Evolutionary conservation across 192 early-diverging fungal genomes (phyloP), one percentile per base, ranked within the genome.

Genomic region (Umbelopsis ramanniana): DNA sequence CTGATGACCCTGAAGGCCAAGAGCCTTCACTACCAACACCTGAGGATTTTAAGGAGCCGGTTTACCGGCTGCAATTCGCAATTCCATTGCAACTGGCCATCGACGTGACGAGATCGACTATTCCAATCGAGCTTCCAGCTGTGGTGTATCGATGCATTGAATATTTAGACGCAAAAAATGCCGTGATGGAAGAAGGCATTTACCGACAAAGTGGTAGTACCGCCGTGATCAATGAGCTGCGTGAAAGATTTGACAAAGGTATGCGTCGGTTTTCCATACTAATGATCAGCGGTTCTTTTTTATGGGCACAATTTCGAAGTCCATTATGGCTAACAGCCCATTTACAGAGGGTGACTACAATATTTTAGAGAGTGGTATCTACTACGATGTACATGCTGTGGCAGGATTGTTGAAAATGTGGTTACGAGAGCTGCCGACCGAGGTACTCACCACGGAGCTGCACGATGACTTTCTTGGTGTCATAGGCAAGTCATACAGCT

Each of bases 111-210:
- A 79, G 86, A n/a, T 82, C 96, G 24, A 88, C 86, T 19, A 93
- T 94, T 50, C 85, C 87, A 9, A 91, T 91, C 74, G 89, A 92
- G 40, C 84, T 98, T 23, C 97, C 97, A 10, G 90, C 95, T 0
- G 88, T 99, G 23, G 92, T 98, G 5, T 98, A 95, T 81, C 83
- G 97, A 21, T 98, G 96, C 72, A 95, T 99, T 66, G 97, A 99
- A 84, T 99, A 94, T 60, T 79, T 99, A 37, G 97, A 99, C 73
- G 86, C 89, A 2, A 93, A 92, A 57, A 88, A 93, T 72, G 97
- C 96, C 10, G 88, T 82, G 55, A 69, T 92, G 35, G 97, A 99
- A 71, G 97, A 98, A 81, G 97, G 97, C 2, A 93, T 99, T 46
- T 99, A 98, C 83, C 87, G 97, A 8, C 82, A 95, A 74, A 95